Evolutionary conservation across 2,329 filamentous ascomycete species (phyloP).

Genomic region (Domatiomyces globalis): DNA sequence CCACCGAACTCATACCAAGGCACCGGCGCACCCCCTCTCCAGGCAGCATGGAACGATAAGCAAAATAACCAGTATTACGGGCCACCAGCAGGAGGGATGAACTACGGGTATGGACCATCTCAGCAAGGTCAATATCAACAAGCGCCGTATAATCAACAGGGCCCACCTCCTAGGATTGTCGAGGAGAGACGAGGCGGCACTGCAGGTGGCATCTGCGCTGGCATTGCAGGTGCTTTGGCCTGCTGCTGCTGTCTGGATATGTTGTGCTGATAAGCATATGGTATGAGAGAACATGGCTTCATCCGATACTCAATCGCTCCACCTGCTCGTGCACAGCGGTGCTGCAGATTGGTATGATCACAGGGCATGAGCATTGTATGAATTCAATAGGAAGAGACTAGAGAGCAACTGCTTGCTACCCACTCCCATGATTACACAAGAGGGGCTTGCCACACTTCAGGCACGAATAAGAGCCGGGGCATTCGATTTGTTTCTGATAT

Average conservation of each 20-base stretch:
- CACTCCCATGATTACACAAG: too few relatives aligned
- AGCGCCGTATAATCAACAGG: slow-evolving; percentile 1
- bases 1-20: background rate
- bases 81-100: slow-evolving; percentile 23
- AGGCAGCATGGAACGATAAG: slow-evolving; percentile 1
- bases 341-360: too few relatives aligned
- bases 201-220: slow-evolving; percentile 30
- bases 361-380: too few relatives aligned
- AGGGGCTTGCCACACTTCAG: too few relatives aligned
- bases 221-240: slow-evolving; percentile 33
- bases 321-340: too few relatives aligned
- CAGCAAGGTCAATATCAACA: background rate
- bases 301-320: too few relatives aligned
- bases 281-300: too few relatives aligned
- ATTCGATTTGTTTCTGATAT: too few relatives aligned
- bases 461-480: too few relatives aligned
- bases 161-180: slow-evolving; percentile 26
- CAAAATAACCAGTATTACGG: slow-evolving; percentile 16
- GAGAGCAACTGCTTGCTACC: too few relatives aligned
- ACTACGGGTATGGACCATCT: slow-evolving; percentile 23
- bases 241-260: slow-evolving; percentile 38
- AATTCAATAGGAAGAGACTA: too few relatives aligned
- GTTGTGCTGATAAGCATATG: background rate
- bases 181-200: slow-evolving; percentile 22
- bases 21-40: background rate